These are phyloP conservation scores for Phytopythium montanum DNA, from an alignment of 352 stramenopile genomes.

Conservation along the genomic window DNA sequence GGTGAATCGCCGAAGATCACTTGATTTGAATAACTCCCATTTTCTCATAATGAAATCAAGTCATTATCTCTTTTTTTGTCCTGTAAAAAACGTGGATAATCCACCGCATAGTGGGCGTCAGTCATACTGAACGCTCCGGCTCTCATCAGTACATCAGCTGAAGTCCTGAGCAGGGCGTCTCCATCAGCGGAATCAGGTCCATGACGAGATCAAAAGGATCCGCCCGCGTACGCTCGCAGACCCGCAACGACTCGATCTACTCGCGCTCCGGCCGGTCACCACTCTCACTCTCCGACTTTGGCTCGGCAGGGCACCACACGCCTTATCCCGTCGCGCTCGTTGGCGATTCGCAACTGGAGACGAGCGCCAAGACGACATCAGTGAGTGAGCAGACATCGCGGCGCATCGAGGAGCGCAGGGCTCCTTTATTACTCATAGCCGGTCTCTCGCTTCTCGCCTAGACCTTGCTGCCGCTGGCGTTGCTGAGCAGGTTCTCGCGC, in stretches of 20 bases:
- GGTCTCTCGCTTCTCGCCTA: conserved; percentile 4
- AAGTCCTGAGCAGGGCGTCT: not conserved
- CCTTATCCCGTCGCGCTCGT: too few species aligned
- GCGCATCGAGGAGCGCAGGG: not conserved
- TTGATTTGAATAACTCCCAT: too few species aligned
- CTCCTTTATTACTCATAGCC: too few species aligned
- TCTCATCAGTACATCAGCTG: not conserved
- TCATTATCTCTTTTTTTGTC: not conserved
- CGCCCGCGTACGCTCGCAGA: not conserved
- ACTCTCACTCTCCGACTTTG: not conserved
- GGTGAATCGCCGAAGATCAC: too few species aligned
- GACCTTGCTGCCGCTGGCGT: conserved; percentile 12
- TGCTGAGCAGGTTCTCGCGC: conserved; percentile 36
- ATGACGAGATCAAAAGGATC: not conserved
- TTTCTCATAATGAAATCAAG: not conserved
- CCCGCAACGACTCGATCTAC: not conserved
- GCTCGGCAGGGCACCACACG: not conserved
- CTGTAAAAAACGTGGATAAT: not conserved
- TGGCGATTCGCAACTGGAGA: too few species aligned
- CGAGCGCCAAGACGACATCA: not conserved
- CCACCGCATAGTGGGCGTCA: not conserved
- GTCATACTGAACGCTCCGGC: not conserved
- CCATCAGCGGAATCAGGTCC: not conserved
- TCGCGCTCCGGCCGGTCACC: too few species aligned
- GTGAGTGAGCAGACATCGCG: too few species aligned